Conservation (phyloP, 2,329 filamentous ascomycete genomes). For the Curvularia spicifera region DNA sequence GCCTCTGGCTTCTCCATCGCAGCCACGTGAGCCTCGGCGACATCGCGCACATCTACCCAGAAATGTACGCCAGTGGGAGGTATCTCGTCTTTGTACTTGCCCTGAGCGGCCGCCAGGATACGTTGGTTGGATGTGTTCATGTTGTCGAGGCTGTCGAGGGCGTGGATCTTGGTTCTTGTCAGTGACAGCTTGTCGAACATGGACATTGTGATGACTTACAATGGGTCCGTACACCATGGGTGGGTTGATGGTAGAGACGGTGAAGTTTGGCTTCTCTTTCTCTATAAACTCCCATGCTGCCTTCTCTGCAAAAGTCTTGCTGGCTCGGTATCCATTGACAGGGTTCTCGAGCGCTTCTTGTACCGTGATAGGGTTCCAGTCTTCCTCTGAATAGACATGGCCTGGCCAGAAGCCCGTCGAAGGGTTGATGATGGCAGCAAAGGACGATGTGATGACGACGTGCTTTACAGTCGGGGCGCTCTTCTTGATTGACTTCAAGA, state of each 20-base stretch:
- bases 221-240: conserved; percentile 60
- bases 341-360: conserved; percentile 57
- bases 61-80: conserved; percentile 62
- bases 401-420: conserved; percentile 59
- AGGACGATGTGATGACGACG: conserved; percentile 74
- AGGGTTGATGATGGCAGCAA: conserved; percentile 67
- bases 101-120: conserved; percentile 68
- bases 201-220: conserved; percentile 34
- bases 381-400: conserved; percentile 60
- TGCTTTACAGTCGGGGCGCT: conserved; percentile 67
- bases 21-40: conserved; percentile 68
- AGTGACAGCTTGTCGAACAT: conserved; percentile 3
- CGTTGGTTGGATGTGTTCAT: conserved; percentile 77
- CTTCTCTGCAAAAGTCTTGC: conserved; percentile 68
- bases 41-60: conserved; percentile 60
- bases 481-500: conserved; percentile 63
- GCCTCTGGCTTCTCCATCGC: conserved; percentile 62
- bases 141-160: conserved; percentile 66
- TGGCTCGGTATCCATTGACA: conserved; percentile 57
- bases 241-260: conserved; percentile 57
- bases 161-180: conserved; percentile 52
- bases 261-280: conserved; percentile 59
- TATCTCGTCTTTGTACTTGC: conserved; percentile 64
- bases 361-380: conserved; percentile 65
- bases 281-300: conserved; percentile 62